Conservation (phyloP, 2,329 filamentous ascomycete species). For the Xylaria polymorpha region DNA sequence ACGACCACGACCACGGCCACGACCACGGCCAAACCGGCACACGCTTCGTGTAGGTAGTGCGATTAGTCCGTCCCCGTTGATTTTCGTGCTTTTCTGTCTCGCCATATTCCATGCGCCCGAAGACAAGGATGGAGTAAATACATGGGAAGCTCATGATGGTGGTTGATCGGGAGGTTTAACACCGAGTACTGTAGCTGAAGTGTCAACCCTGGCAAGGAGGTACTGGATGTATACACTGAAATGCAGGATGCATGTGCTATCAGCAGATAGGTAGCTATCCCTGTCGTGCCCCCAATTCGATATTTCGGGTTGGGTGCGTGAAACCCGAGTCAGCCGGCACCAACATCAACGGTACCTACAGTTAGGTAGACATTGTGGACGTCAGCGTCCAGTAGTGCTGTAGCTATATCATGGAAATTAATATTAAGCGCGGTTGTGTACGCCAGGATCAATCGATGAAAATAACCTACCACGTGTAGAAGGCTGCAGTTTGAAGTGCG, state of each 20-base stretch:
- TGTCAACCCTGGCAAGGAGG: neutral
- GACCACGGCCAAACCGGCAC: neutral
- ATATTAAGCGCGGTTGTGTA: constrained; percentile 1
- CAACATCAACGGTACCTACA: neutral
- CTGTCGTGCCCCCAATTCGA: neutral
- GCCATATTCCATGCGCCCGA: neutral
- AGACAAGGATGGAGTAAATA: neutral
- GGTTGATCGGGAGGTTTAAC: neutral
- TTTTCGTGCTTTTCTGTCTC: neutral
- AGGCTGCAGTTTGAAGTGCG: constrained; percentile 8
- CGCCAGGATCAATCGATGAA: neutral
- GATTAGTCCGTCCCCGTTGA: neutral
- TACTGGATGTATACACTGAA: neutral
- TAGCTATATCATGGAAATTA: neutral
- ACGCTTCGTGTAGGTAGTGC: constrained; percentile 21
- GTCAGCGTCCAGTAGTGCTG: neutral
- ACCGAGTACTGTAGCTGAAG: neutral
- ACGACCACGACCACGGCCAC: too few relatives aligned
- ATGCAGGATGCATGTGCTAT: neutral
- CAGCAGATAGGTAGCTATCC: neutral
- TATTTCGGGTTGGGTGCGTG: neutral
- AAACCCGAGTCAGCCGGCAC: constrained; percentile 6
- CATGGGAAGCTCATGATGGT: neutral
- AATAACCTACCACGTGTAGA: constrained; percentile 2
- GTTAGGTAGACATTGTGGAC: neutral